A percentile compares a stretch with the other conserved stretches of the same genome.
These are phyloP conservation scores for Aegle marmelos DNA, from an alignment of 345 rosid genomes.

Conservation along the genomic window DNA sequence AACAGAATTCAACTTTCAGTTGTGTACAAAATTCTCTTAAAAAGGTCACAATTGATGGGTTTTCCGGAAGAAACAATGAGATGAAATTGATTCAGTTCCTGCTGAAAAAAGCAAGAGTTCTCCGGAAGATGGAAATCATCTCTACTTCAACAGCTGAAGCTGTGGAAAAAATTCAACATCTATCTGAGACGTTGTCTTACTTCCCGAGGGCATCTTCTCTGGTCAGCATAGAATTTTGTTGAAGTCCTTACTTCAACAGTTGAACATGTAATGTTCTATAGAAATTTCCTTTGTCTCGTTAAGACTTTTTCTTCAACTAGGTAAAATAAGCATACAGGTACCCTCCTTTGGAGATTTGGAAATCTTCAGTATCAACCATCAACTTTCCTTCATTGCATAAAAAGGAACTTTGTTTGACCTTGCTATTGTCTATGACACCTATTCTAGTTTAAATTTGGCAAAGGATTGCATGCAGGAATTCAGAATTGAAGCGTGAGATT, in stretches of 20 bases:
- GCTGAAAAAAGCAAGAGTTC: constrained; percentile 10
- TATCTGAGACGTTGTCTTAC: neutral
- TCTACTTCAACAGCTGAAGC: neutral
- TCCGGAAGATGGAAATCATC: constrained; percentile 5
- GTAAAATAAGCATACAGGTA: neutral
- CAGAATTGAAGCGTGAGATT: neutral
- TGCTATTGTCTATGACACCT: neutral
- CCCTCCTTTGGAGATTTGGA: neutral
- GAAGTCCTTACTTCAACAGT: neutral
- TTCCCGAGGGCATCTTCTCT: neutral
- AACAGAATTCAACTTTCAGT: constrained; percentile 10
- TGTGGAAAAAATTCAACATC: neutral
- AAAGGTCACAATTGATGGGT: constrained; percentile 12
- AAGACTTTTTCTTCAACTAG: neutral
- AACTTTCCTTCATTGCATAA: neutral
- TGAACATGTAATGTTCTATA: neutral
- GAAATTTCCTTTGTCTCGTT: neutral
- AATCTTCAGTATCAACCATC: neutral
- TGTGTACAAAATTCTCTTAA: constrained; percentile 17
- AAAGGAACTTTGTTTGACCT: neutral
- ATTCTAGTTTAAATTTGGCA: neutral
- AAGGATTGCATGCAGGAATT: neutral
- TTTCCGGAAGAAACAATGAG: constrained; percentile 15
- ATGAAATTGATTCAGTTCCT: neutral
- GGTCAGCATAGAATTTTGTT: too few species aligned